These are phyloP conservation scores for Diospyros kaki DNA, from an alignment of 148 eudicot genomes.

Conservation along the genomic window DNA sequence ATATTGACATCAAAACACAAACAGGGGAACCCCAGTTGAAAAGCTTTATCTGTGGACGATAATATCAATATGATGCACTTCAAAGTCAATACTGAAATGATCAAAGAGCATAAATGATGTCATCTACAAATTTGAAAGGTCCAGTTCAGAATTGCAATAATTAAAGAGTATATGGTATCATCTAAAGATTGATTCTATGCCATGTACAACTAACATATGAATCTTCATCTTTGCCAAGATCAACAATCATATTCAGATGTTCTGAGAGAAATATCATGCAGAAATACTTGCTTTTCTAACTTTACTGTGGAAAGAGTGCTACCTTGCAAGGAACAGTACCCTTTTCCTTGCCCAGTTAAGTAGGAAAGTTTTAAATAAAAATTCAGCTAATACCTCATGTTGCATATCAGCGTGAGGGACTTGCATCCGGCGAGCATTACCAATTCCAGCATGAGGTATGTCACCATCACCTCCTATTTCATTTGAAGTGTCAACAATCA, in stretches of 20 bases:
- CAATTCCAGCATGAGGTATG: slow-evolving; percentile 96
- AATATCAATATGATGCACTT: no score
- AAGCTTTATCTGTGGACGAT: no score
- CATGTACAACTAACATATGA: background rate
- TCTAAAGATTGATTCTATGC: background rate
- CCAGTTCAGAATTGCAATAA: no score
- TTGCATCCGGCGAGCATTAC: slow-evolving; percentile 95
- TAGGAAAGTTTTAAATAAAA: background rate
- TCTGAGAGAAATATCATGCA: no score
- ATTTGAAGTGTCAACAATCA: slow-evolving; percentile 99
- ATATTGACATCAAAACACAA: slow-evolving; percentile 13
- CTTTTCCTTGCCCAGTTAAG: background rate
- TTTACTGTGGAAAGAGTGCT: background rate
- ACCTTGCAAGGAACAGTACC: background rate
- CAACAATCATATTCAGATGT: background rate
- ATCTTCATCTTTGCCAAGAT: background rate
- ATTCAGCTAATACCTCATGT: slow-evolving; percentile 55
- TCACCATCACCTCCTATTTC: slow-evolving; percentile 99
- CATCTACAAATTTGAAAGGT: no score
- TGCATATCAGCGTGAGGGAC: slow-evolving; percentile 83
- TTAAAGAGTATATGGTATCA: background rate
- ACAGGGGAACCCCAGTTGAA: background rate
- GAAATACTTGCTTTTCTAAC: no score
- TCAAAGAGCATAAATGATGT: no score
- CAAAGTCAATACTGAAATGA: no score